These are phyloP conservation scores for Citrus unshiu DNA, from an alignment of 345 rosid species.

Conservation along the genomic window DNA sequence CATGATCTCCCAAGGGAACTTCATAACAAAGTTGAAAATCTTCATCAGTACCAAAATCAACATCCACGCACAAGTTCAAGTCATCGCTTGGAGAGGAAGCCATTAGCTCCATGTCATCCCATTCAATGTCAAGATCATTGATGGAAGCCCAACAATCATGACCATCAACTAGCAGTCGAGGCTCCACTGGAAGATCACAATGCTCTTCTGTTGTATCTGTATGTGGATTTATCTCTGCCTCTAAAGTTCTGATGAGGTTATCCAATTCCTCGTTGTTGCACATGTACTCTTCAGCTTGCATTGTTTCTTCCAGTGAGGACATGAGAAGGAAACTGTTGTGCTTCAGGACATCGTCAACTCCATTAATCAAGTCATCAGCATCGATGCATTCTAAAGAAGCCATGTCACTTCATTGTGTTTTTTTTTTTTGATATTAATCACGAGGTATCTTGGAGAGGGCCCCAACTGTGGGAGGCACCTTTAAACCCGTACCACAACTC, in stretches of 20 bases:
- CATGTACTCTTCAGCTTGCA: conserved; percentile 26
- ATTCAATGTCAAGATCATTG: neutral
- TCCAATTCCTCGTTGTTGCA: conserved; percentile 34
- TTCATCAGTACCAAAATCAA: conserved; percentile 19
- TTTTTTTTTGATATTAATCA: no score
- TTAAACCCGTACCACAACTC: no score
- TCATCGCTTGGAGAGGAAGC: neutral
- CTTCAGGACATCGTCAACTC: conserved; percentile 4
- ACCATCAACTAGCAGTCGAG: neutral
- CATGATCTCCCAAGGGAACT: conserved; percentile 33
- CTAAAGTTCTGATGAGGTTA: conserved; percentile 41
- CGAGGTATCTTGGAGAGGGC: no score
- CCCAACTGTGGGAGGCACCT: no score
- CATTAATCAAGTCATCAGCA: neutral
- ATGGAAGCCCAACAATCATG: neutral
- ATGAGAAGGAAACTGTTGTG: conserved; percentile 29
- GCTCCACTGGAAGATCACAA: neutral
- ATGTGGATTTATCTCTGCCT: conserved; percentile 43
- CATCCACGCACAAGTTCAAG: conserved; percentile 16
- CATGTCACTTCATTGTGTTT: no score
- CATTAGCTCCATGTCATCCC: neutral
- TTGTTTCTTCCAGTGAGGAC: conserved; percentile 33
- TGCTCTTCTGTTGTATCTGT: neutral
- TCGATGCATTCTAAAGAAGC: conserved; percentile 14
- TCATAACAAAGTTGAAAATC: conserved; percentile 28